A percentile compares a stretch with the other conserved stretches of the same genome.
Conservation (phyloP, 2,329 filamentous ascomycete genomes). For the Aspergillus udagawae region DNA sequence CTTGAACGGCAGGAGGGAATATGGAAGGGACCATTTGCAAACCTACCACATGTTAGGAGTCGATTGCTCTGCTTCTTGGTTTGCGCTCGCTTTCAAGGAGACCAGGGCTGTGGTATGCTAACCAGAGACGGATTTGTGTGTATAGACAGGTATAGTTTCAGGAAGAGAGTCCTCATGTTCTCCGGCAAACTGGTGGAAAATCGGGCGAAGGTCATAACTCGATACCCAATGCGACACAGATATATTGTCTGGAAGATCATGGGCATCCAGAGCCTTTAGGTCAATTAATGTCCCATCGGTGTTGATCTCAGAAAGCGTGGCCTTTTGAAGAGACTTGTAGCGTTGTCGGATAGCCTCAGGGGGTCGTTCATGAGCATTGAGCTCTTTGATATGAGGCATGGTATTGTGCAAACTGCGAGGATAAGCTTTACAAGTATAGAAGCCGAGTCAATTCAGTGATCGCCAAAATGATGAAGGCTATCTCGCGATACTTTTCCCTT, state of each 20-base stretch:
- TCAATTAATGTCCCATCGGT: slow-evolving; percentile 57
- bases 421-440: neutral
- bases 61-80: slow-evolving; percentile 3
- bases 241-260: slow-evolving; percentile 24
- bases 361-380: slow-evolving; percentile 76
- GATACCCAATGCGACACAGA: slow-evolving; percentile 27
- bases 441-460: neutral
- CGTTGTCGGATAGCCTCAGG: slow-evolving; percentile 64
- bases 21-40: slow-evolving; percentile 73
- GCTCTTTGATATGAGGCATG: slow-evolving; percentile 35
- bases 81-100: slow-evolving; percentile 5
- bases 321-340: slow-evolving; percentile 72
- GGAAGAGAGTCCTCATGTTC: slow-evolving; percentile 9
- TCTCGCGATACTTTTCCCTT: neutral
- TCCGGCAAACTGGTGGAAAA: slow-evolving; percentile 30
- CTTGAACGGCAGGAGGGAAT: slow-evolving; percentile 66
- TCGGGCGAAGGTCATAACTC: slow-evolving; percentile 23
- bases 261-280: slow-evolving; percentile 37
- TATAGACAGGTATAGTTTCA: slow-evolving; percentile 33
- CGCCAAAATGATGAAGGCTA: neutral
- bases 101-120: slow-evolving; percentile 17
- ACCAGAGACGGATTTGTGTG: slow-evolving; percentile 35
- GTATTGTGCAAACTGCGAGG: neutral
- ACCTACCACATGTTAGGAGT: slow-evolving; percentile 51
- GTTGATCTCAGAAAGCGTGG: slow-evolving; percentile 51